Evolutionary conservation across 257 asterid species (phyloP).

Genomic region (Fraxinus americana): DNA sequence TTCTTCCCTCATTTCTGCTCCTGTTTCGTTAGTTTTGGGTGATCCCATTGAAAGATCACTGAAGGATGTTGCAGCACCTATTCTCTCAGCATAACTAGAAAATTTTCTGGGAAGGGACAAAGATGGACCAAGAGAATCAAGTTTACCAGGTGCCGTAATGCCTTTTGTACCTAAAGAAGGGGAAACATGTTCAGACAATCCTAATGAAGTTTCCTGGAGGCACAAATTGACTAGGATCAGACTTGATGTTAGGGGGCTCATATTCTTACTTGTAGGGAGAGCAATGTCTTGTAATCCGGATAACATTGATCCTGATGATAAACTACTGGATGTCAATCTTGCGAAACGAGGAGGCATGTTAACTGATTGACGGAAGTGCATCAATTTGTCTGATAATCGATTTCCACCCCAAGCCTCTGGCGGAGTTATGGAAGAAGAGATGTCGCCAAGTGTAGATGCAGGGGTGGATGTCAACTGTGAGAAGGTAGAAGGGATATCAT

Average conservation of each 20-base stretch:
- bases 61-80: slow-evolving; percentile 68
- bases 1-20: slow-evolving; percentile 91
- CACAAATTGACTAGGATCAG: slow-evolving; percentile 54
- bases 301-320: slow-evolving; percentile 55
- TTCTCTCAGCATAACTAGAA: slow-evolving; percentile 96
- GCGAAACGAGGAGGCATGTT: slow-evolving; percentile 73
- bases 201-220: slow-evolving; percentile 50
- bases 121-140: slow-evolving; percentile 62
- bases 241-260: slow-evolving; percentile 52
- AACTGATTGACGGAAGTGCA: slow-evolving; percentile 64
- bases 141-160: slow-evolving; percentile 45
- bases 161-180: slow-evolving; percentile 54
- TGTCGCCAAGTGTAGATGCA: slow-evolving; percentile 51
- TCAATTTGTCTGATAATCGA: slow-evolving; percentile 66
- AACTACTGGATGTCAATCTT: slow-evolving; percentile 49
- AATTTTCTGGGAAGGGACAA: slow-evolving; percentile 65
- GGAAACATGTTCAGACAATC: slow-evolving; percentile 55
- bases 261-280: slow-evolving; percentile 46
- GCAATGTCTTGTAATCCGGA: slow-evolving; percentile 66
- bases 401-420: slow-evolving; percentile 99
- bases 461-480: slow-evolving; percentile 62
- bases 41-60: slow-evolving; percentile 64
- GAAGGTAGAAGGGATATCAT: slow-evolving; percentile 52
- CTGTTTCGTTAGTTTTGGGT: slow-evolving; percentile 89
- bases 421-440: slow-evolving; percentile 77